Evolutionary conservation across 2,329 filamentous ascomycete genomes (phyloP), one percentile per base, ranked within the genome.

Genomic region (Xylariaceae sp.): DNA sequence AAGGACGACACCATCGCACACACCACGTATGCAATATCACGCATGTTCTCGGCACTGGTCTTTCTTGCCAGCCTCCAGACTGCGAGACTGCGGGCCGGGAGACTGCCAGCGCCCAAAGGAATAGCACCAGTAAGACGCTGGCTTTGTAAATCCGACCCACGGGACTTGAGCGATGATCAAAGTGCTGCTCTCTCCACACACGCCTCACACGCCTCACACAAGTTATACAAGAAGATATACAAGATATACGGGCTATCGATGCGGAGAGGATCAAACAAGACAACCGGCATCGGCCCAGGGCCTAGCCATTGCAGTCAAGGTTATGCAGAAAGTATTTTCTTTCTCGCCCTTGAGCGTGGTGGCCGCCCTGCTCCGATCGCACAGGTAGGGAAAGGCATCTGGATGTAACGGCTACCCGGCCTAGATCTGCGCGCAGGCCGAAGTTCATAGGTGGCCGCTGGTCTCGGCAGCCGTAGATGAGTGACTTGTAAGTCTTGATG

Each of bases 321-420:
- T 34, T 8, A 22, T 22, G 34, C 16, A 51, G 34, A 15, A 40
- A 29, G 22, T 15, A 47, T 13, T n/a, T 16, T 7, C 16, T 36
- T n/a, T 43, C 32, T 34, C 41, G 34, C 34, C 30, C 21, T 39
- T 43, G 22, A 26, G 36, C 30, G 39, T 50, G 44, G 47, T 30
- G 40, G 37, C 15, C 51, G 47, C 43, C 56, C 43, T 55, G 19
- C 40, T 53, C 56, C 49, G 53, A 55, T 53, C 56, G 40, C 53
- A 58, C 49, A 55, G 46, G 18, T 9, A 34, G 36, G 26, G 13
- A 42, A 43, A 46, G 19, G 26, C 32, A 29, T 48, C 36, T 16
- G 37, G 30, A 53, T 39, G 41, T 47, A 53, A 53, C 37, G 15
- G 22, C 42, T 34, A 48, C 29, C 32, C 19, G 22, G 53, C 12